phyloP scores from a whole-genome alignment of 768 basidiomycete genomes.

The Paxillus involutus region DNA sequence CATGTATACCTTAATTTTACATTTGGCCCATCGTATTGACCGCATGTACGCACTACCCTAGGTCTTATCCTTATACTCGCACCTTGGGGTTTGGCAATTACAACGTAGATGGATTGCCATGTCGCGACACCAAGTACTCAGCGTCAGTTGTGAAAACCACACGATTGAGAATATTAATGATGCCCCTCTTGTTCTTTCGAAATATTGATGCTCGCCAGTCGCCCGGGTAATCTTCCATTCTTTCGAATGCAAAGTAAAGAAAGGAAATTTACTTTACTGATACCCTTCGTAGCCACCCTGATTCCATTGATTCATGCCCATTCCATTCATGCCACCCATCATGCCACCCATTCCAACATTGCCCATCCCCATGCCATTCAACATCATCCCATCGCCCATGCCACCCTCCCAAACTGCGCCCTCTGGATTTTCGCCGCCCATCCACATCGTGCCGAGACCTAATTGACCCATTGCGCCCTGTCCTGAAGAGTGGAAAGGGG shows the following conservation, averaged over 20 bases:
- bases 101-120: not conserved
- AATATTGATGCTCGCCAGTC: no score
- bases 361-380: conserved; percentile 36
- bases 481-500: conserved; percentile 23
- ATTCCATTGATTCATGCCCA: conserved; percentile 42
- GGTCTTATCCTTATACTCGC: conserved; percentile 9
- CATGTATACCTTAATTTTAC: conserved; percentile 27
- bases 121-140: no score
- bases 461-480: conserved; percentile 24
- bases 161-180: no score
- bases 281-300: conserved; percentile 33
- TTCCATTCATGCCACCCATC: conserved; percentile 35
- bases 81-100: conserved; percentile 7
- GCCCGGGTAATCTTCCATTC: no score
- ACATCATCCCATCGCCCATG: conserved; percentile 45
- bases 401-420: conserved; percentile 38
- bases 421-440: conserved; percentile 32
- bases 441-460: conserved; percentile 31
- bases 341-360: conserved; percentile 33
- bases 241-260: not conserved
- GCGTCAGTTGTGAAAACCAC: no score
- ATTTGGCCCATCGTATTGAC: conserved; percentile 22
- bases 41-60: conserved; percentile 26
- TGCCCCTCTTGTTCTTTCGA: no score
- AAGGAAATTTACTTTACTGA: conserved; percentile 14